phyloP scores from a whole-genome alignment of 2,329 filamentous ascomycete genomes.

The Emmonsiellopsis sp. region DNA sequence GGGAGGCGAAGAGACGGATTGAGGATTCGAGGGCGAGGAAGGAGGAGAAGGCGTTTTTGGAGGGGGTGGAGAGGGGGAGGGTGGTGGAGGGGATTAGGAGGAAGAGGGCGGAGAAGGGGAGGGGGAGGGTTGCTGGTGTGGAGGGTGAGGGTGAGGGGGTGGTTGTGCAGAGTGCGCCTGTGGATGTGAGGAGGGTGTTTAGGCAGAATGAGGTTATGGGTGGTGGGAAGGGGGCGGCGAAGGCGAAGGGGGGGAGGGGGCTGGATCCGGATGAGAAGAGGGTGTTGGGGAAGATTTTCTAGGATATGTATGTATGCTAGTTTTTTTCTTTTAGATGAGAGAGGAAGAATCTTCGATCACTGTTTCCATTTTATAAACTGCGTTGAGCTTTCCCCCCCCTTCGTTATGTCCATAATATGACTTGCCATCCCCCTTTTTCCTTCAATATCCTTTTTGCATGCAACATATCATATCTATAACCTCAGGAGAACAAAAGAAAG shows the following conservation, averaged over 20 bases:
- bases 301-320: not conserved
- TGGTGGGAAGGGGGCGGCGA: slow-evolving; percentile 8
- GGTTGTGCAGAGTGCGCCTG: slow-evolving; percentile 12
- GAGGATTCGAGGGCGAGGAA: slow-evolving; percentile 34
- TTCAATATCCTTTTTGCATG: not conserved
- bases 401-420: not conserved
- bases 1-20: slow-evolving; percentile 32
- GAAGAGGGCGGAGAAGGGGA: slow-evolving; percentile 34
- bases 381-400: not conserved
- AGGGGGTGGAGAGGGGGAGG: slow-evolving; percentile 33
- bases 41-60: slow-evolving; percentile 36
- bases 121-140: slow-evolving; percentile 14
- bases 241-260: slow-evolving; percentile 17
- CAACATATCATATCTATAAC: not conserved
- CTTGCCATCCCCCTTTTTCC: not conserved
- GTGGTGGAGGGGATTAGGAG: slow-evolving; percentile 36
- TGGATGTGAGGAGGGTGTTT: slow-evolving; percentile 25
- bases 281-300: slow-evolving; percentile 40
- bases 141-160: slow-evolving; percentile 9
- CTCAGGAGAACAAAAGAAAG: no score
- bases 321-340: not conserved
- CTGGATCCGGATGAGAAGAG: slow-evolving; percentile 30
- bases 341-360: not conserved
- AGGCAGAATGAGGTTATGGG: slow-evolving; percentile 33
- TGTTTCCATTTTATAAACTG: not conserved